phyloP scores from a whole-genome alignment of 1,284 basidiomycete species.

The Trichosporon inkin region DNA sequence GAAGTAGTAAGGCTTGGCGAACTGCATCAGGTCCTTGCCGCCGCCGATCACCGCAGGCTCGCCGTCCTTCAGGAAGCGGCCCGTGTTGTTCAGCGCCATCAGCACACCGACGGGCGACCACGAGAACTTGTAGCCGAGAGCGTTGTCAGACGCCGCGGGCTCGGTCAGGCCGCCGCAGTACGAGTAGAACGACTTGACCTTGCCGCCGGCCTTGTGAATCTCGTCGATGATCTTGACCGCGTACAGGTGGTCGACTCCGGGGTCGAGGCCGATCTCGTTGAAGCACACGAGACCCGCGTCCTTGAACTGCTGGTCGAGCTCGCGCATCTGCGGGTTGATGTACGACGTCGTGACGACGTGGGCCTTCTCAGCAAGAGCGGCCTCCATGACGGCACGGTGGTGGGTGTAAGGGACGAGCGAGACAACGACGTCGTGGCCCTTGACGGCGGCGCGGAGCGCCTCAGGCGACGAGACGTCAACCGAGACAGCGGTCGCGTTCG shows the following conservation, averaged over 20 bases:
- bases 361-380: conserved; percentile 84
- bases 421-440: conserved; percentile 87
- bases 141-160: conserved; percentile 78
- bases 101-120: conserved; percentile 97
- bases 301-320: conserved; percentile 76
- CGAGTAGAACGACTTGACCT: conserved; percentile 91
- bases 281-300: conserved; percentile 89
- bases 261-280: conserved; percentile 89
- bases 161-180: conserved; percentile 97
- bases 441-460: conserved; percentile 74
- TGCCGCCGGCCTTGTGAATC: conserved; percentile 87
- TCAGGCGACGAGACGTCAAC: conserved; percentile 74
- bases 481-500: conserved; percentile 67
- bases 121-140: conserved; percentile 98
- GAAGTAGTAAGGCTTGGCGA: conserved; percentile 92
- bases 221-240: conserved; percentile 95
- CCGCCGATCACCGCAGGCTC: conserved; percentile 62
- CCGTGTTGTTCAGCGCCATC: conserved; percentile 88
- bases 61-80: conserved; percentile 70
- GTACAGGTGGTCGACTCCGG: conserved; percentile 80
- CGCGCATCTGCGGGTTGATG: conserved; percentile 82
- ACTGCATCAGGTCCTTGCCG: conserved; percentile 69
- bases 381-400: conserved; percentile 87
- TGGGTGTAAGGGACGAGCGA: conserved; percentile 94
- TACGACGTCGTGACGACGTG: conserved; percentile 97